These are phyloP conservation scores for Gymnopilus dilepis DNA, from an alignment of 768 basidiomycete species.

Conservation along the genomic window DNA sequence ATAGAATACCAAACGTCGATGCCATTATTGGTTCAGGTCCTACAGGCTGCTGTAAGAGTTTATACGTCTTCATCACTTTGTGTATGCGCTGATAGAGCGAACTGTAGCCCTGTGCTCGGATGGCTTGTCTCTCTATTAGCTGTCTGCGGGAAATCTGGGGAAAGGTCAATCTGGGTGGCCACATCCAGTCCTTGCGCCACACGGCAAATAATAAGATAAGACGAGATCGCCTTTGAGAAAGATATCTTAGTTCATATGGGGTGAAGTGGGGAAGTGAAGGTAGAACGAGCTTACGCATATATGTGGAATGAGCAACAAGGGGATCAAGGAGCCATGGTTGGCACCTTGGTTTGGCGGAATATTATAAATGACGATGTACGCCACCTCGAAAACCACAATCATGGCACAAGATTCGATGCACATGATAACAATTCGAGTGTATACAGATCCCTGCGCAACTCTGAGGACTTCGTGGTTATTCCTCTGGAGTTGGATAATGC, in stretches of 20 bases:
- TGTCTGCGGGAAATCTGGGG: neutral
- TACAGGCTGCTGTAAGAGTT: too few species aligned
- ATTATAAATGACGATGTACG: neutral
- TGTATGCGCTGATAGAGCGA: neutral
- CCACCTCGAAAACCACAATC: neutral
- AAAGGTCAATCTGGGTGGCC: neutral
- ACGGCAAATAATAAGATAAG: neutral
- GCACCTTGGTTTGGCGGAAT: neutral
- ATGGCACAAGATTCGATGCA: conserved; percentile 6
- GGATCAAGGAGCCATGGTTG: neutral
- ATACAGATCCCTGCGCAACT: neutral
- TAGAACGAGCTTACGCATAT: neutral
- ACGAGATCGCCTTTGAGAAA: neutral
- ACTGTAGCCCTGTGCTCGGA: neutral
- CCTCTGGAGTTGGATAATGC: neutral
- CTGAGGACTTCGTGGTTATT: neutral
- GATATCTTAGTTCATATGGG: neutral
- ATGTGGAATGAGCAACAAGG: conserved; percentile 1
- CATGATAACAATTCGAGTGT: conserved; percentile 1
- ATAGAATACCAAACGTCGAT: too few species aligned
- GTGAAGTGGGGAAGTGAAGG: neutral
- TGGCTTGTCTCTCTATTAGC: neutral
- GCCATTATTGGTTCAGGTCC: too few species aligned
- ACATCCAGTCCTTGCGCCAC: neutral
- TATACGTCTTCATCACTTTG: neutral